Conservation (phyloP, 805 yeast genomes). For the Ogataea ramenticola region DNA sequence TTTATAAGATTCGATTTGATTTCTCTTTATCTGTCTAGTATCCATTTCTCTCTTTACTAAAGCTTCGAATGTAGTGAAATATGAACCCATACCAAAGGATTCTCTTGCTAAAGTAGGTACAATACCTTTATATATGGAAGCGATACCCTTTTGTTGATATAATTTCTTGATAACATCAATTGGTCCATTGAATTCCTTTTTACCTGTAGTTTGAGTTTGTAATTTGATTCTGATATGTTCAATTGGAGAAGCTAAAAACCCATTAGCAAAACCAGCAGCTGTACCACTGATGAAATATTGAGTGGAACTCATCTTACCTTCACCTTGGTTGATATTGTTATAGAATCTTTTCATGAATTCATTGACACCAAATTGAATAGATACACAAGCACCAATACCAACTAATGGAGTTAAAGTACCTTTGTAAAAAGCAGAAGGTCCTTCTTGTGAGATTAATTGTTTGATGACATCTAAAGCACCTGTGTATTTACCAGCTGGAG, state of each 20-base stretch:
- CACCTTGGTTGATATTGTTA: conserved; percentile 33
- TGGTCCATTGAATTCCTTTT: conserved; percentile 59
- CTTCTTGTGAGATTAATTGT: conserved; percentile 70
- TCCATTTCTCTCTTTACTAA: conserved; percentile 61
- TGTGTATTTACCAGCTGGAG: conserved; percentile 62
- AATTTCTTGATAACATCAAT: conserved; percentile 61
- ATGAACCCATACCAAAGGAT: conserved; percentile 79
- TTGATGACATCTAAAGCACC: conserved; percentile 76
- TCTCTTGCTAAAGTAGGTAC: conserved; percentile 81
- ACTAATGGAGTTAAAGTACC: conserved; percentile 90
- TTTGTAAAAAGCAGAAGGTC: conserved; percentile 79
- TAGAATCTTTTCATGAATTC: conserved; percentile 88
- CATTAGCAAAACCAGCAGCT: conserved; percentile 89
- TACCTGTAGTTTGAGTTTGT: conserved; percentile 70
- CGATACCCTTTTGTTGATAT: conserved; percentile 42
- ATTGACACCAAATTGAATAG: conserved; percentile 91
- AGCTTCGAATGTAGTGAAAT: conserved; percentile 88
- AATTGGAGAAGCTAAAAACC: conserved; percentile 85
- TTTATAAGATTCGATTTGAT: conserved; percentile 82
- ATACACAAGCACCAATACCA: conserved; percentile 97
- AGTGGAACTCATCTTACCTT: conserved; percentile 38
- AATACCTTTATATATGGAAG: conserved; percentile 64
- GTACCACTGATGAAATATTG: conserved; percentile 83
- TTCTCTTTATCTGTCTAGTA: conserved; percentile 40
- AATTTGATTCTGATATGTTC: conserved; percentile 92